These are phyloP conservation scores for Scutellaria barbata DNA, from an alignment of 257 asterid genomes.

Conservation along the genomic window DNA sequence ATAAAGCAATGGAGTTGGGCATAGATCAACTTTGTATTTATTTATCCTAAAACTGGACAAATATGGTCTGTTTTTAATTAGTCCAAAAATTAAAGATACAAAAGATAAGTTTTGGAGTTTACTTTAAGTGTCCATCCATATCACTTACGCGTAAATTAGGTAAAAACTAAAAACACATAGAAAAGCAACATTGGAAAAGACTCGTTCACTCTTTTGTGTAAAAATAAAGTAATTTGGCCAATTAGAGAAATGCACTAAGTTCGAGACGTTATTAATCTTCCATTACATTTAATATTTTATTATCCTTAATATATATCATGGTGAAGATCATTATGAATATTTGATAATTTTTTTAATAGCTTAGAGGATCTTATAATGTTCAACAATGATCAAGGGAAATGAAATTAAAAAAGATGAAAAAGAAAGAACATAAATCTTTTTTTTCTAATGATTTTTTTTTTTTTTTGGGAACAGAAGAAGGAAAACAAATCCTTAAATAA, in stretches of 20 bases:
- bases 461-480: no score
- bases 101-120: neutral
- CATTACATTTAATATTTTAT: no score
- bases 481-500: no score
- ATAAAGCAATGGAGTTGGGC: neutral
- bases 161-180: neutral
- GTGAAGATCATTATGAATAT: no score
- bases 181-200: slow-evolving; percentile 1
- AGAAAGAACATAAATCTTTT: no score
- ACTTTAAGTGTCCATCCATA: slow-evolving; percentile 8
- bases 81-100: slow-evolving; percentile 4
- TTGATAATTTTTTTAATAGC: no score
- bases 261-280: neutral
- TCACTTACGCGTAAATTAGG: slow-evolving; percentile 27
- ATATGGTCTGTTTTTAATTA: slow-evolving; percentile 6
- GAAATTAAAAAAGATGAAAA: no score
- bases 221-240: neutral
- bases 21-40: neutral
- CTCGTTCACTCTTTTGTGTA: neutral
- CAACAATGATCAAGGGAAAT: no score
- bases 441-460: no score
- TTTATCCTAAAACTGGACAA: slow-evolving; percentile 1
- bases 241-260: neutral
- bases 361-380: no score
- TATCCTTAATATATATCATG: no score